Conservation (phyloP, 2,329 filamentous ascomycete genomes). For the Aspergillus texensis region DNA sequence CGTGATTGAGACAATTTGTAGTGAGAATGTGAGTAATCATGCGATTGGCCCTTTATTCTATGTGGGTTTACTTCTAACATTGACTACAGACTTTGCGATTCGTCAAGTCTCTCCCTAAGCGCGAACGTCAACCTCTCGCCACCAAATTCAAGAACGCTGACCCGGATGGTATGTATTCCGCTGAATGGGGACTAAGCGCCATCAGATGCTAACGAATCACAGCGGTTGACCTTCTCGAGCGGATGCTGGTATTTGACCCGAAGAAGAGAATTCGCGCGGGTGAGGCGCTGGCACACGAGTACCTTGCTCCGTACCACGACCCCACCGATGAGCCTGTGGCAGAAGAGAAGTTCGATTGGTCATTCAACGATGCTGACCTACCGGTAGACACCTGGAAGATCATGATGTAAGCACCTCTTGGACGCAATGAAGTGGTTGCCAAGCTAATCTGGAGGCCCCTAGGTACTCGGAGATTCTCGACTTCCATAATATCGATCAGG, state of each 20-base stretch:
- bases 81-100: constrained; percentile 81
- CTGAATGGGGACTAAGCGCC: not conserved
- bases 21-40: constrained; percentile 76
- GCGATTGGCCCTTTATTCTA: not conserved
- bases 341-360: constrained; percentile 99
- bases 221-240: constrained; percentile 93
- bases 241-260: constrained; percentile 98
- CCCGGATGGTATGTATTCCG: constrained; percentile 64
- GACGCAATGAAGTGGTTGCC: not conserved
- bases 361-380: constrained; percentile 96
- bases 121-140: constrained; percentile 81
- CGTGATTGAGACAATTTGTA: constrained; percentile 97
- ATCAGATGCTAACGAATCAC: constrained; percentile 18
- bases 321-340: constrained; percentile 93
- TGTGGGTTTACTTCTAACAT: constrained; percentile 26
- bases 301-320: constrained; percentile 95
- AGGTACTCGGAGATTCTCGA: constrained; percentile 99
- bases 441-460: constrained; percentile 6
- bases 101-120: constrained; percentile 94
- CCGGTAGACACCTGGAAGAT: constrained; percentile 99
- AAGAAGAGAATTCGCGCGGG: constrained; percentile 88
- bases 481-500: constrained; percentile 86
- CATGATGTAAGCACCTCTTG: constrained; percentile 77
- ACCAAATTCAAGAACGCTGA: constrained; percentile 97
- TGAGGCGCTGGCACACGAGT: constrained; percentile 85